Evolutionary conservation across 2,329 filamentous ascomycete genomes (phyloP), one percentile per base, ranked within the genome.

Genomic region (Colletotrichum euphorbiae): DNA sequence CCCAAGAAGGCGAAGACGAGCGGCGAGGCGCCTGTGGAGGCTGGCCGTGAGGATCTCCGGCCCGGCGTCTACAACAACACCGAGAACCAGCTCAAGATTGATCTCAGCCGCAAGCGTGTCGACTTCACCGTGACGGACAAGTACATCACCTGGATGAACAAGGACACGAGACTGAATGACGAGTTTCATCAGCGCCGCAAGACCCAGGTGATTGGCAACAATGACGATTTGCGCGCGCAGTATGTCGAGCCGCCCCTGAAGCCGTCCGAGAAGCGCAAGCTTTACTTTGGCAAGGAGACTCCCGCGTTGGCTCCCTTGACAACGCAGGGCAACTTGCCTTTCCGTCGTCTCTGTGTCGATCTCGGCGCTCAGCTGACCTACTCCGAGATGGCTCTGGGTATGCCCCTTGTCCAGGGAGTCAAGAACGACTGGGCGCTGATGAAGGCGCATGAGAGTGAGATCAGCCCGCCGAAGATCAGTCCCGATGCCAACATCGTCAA

Each of bases 351-450:
- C 33, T 98, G 94, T 75, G 90, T 93, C 12, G 91, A 94, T 62
- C 86, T 98, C 24, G 96, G 96, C 40, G 94, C 94, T 31, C 92
- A 98, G 76, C 85, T 97, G 55, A 99, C 96, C 0, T 99, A 97
- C 83, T 98, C 95, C 0, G 96, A 99, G 80, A 99, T 99, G 96
- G 96, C 95, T 4, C 92, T 99, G 87, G 90, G 93, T 31, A 83
- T 97, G 79, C 94, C 95, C 9, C 81, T 99, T 46, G 86, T 99
- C 6, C 94, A 98, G 78, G 96, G 96, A 40, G 89, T 92, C 71
- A 97, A 95, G 80, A 86, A 90, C 2, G 96, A 99, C 81, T 99
- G 96, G 96, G 94, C 96, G 19, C 84, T 99, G 62, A 89, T 98
- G 85, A 97, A 96, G 79, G 93, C 93, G 3, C 96, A 99, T 76